Evolutionary conservation across 2,329 filamentous ascomycete species (phyloP).

Genomic region (Nothopassalora personata): DNA sequence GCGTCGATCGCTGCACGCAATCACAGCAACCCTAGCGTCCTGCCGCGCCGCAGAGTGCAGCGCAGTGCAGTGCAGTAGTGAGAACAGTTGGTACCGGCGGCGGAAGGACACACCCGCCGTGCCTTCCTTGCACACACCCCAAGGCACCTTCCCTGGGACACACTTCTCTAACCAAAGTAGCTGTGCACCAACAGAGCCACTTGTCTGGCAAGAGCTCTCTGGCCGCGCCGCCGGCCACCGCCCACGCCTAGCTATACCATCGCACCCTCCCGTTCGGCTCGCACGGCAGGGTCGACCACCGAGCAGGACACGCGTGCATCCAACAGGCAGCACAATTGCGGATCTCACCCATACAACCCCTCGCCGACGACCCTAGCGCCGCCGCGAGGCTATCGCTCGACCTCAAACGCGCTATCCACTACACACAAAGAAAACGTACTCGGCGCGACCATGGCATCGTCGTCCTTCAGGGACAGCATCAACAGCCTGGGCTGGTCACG

Average conservation of each 20-base stretch:
- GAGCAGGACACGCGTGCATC: slow-evolving; percentile 17
- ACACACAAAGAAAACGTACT: slow-evolving; percentile 11
- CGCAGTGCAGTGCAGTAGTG: slow-evolving; percentile 5
- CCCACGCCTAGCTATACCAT: neutral
- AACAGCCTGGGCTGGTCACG: slow-evolving; percentile 93
- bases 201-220: neutral
- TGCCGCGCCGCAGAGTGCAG: slow-evolving; percentile 1
- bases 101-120: neutral
- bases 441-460: slow-evolving; percentile 64
- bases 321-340: slow-evolving; percentile 29
- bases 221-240: neutral
- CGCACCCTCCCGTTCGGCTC: slow-evolving; percentile 18
- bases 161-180: neutral
- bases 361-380: slow-evolving; percentile 11
- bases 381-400: slow-evolving; percentile 6
- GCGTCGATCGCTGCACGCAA: slow-evolving; percentile 15
- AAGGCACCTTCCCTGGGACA: neutral
- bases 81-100: slow-evolving; percentile 2
- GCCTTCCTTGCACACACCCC: neutral
- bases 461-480: slow-evolving; percentile 88
- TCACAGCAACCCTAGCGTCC: slow-evolving; percentile 3
- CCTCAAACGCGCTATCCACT: slow-evolving; percentile 20
- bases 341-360: slow-evolving; percentile 14
- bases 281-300: slow-evolving; percentile 14
- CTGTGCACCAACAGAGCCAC: neutral